Evolutionary conservation across 495 filamentous ascomycete genomes (phyloP), one percentile per base, ranked within the genome.

Genomic region (Tuber indicum): DNA sequence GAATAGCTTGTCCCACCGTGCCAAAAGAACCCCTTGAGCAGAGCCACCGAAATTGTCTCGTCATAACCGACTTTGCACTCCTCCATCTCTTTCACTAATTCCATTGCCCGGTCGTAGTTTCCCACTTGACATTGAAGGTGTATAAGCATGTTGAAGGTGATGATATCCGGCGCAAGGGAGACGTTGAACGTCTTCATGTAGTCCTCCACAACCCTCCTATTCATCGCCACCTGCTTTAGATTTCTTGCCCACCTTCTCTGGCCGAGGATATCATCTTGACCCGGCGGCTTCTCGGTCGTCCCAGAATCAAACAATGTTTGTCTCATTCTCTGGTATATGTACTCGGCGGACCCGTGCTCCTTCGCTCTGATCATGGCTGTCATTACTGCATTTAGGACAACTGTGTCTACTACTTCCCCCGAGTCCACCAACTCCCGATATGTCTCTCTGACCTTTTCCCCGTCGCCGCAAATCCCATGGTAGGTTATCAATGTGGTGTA

Each of bases 401-500:
- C 88, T 0, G 93, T 96, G 84, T 98, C 94, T 45, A 99, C 91
- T 23, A 97, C 89, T 82, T 97, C 92, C 47, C 94, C 94, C 0
- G 89, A 89, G 69, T 91, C 85, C 44, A 97, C 91, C 82, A 97
- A 91, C 10, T 91, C 88, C 46, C 89, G 86, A 81, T 96, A 99
- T 1, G 91, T 89, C 47, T 86, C 86, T 69, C 92, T 88, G 62
- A 97, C 88, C 42, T 87, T 91, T 78, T 90, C 86, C 7, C 89
- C 87, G 83, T 97, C 91, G 45, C 86, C 85, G 76, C 88, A 87
- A 71, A 94, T 85, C 21, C 95, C 95, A 75, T 91, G 88, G 79
- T 91, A 94, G 81, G 92, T 92, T n/a, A 99, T 94, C 76, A 93
- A 85, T 66, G 89, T 90, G 70, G 93, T 90, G 78, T 93, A 90